Conservation (phyloP, 225 moss, liverwort and hornwort genomes). For the Pseudisothecium myosuroides region DNA sequence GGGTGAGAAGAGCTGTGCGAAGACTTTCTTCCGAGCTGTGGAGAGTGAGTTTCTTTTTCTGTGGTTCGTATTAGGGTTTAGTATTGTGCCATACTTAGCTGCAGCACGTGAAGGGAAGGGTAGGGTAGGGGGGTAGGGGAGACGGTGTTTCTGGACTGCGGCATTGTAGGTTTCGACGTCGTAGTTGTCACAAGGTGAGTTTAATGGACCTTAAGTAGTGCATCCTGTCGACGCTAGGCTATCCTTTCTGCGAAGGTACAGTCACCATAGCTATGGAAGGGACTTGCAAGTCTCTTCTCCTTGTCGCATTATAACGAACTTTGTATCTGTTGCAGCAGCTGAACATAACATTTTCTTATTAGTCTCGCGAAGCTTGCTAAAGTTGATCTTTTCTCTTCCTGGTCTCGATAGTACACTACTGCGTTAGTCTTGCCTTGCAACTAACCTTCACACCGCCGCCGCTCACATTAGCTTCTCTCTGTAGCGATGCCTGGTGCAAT, state of each 20-base stretch:
- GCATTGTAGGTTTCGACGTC: background rate
- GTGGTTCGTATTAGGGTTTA: background rate
- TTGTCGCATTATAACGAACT: background rate
- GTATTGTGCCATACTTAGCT: background rate
- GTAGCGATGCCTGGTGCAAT: conserved; percentile 16
- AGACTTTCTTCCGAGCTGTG: background rate
- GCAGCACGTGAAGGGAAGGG: background rate
- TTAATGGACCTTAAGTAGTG: background rate
- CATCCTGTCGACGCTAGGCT: background rate
- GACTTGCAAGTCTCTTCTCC: background rate
- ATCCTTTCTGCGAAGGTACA: background rate
- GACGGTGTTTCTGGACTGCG: background rate
- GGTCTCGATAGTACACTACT: background rate
- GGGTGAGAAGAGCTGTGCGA: background rate
- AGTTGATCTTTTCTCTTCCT: background rate
- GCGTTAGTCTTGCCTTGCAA: background rate
- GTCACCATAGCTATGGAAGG: background rate
- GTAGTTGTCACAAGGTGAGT: background rate
- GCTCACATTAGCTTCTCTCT: background rate
- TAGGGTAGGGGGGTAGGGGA: background rate
- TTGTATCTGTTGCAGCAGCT: background rate
- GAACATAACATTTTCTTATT: background rate
- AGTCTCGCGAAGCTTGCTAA: background rate
- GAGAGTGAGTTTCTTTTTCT: background rate
- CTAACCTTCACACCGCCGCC: background rate